Evolutionary conservation across 1,284 basidiomycete genomes (phyloP), one percentile per base, ranked within the genome.

Genomic region (Ustilago bromivora): DNA sequence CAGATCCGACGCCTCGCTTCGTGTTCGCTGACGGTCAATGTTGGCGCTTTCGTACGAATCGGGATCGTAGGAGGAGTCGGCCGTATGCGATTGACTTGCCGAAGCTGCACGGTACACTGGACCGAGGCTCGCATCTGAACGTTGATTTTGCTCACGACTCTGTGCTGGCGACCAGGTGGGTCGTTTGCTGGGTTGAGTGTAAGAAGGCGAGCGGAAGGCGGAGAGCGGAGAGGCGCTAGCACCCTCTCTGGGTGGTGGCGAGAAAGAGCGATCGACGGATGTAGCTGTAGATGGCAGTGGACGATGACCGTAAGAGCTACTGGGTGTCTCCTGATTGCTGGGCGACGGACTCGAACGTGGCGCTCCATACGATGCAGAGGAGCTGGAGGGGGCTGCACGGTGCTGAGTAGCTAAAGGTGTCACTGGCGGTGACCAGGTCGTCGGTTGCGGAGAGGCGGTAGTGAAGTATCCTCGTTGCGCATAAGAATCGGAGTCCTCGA

Each of bases 301-400:
- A 15, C 74, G 68, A 41, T 76, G 69, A 36, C 65, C 57, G 28
- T 61, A 71, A 3, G 66, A 40, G 52, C 61, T 76, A 34, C 41
- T 61, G 3, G 73, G 69, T n/a, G 74, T 76, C 51, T 62, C 66
- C 1, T 62, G 55, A 2, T 23, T 31, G 15, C 66, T 76, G 2
- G 74, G 57, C 7, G 69, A 54, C 10, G 74, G 69, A 49, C 73
- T 76, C 73, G 68, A 76, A 10, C 65, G 57, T 11, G 73, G 69
- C 36, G 65, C 68, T 13, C 65, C 31, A 58, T 71, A 66, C 8
- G 56, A 57, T 19, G n/a, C 43, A 19, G 66, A 76, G 0, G 74
- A 69, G 10, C 38, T 55, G 9, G 69, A 62, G 1, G 62, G 56
- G 23, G 52, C 55, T 1, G 58, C 41, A 19, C 57, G 60, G 51